These are phyloP conservation scores for Sordariomycetes sp. DNA, from an alignment of 2,329 filamentous ascomycete species.

Conservation along the genomic window DNA sequence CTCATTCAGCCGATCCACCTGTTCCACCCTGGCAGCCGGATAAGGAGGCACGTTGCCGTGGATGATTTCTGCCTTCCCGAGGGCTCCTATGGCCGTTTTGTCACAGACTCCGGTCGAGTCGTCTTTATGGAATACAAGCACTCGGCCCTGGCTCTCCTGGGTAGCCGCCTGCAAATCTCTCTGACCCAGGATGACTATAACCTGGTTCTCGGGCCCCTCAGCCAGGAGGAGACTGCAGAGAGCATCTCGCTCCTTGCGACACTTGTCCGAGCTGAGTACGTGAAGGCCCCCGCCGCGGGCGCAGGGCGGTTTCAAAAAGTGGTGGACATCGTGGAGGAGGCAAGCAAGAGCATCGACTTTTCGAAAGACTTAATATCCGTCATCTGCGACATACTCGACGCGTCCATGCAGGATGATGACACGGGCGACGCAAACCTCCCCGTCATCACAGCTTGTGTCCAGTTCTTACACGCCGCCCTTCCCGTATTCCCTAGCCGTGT, in stretches of 20 bases:
- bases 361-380: constrained; percentile 70
- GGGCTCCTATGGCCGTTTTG: constrained; percentile 59
- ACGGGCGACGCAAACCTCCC: constrained; percentile 53
- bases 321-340: constrained; percentile 42
- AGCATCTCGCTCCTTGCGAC: constrained; percentile 65
- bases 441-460: constrained; percentile 59
- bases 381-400: constrained; percentile 77
- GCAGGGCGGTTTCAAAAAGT: constrained; percentile 12
- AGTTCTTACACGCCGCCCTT: constrained; percentile 68
- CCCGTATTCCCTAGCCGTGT: constrained; percentile 70
- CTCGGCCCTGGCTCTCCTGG: constrained; percentile 70
- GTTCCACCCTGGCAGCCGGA: constrained; percentile 28
- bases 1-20: constrained; percentile 55
- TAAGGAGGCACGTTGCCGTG: constrained; percentile 20
- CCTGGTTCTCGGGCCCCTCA: constrained; percentile 40
- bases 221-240: constrained; percentile 56
- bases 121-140: constrained; percentile 71
- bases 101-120: constrained; percentile 67
- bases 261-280: constrained; percentile 45
- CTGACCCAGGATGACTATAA: constrained; percentile 44
- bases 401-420: constrained; percentile 47
- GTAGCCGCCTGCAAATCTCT: constrained; percentile 62
- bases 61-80: constrained; percentile 51
- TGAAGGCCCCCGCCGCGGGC: constrained; percentile 19
- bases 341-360: constrained; percentile 40